phyloP scores from a whole-genome alignment of 805 yeast genomes.

The Suhomyces sp. region DNA sequence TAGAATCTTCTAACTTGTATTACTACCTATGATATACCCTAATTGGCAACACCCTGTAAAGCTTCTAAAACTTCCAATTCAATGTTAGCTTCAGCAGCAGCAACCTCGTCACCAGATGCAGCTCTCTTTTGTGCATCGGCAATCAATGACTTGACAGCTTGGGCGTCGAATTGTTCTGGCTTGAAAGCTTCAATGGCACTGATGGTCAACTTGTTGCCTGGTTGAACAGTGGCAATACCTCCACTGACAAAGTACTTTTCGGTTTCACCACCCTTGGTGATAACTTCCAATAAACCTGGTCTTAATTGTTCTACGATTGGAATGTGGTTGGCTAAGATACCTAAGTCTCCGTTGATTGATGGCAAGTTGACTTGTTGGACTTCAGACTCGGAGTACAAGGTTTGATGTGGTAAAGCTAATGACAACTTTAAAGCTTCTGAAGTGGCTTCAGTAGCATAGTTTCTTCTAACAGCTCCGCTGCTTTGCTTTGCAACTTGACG shows the following conservation, averaged over 20 bases:
- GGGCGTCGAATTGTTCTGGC: constrained; percentile 79
- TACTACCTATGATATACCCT: constrained; percentile 17
- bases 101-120: constrained; percentile 77
- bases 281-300: constrained; percentile 93
- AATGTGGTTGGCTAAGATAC: constrained; percentile 96
- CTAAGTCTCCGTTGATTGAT: constrained; percentile 92
- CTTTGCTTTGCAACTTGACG: constrained; percentile 61
- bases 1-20: neutral
- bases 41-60: constrained; percentile 76
- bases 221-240: constrained; percentile 95
- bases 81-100: constrained; percentile 91
- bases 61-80: constrained; percentile 97
- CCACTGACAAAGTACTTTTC: constrained; percentile 89
- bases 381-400: constrained; percentile 57
- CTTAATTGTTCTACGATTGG: constrained; percentile 94
- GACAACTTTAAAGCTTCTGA: constrained; percentile 80
- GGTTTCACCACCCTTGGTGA: constrained; percentile 69
- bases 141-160: constrained; percentile 73
- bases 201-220: constrained; percentile 85
- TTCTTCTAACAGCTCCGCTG: constrained; percentile 63
- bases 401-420: constrained; percentile 86
- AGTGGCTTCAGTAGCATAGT: constrained; percentile 81
- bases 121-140: constrained; percentile 94
- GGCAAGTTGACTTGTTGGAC: constrained; percentile 86
- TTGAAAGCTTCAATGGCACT: constrained; percentile 95